These are phyloP conservation scores for Phytophthora lateralis DNA, from an alignment of 352 stramenopile genomes.

Conservation along the genomic window DNA sequence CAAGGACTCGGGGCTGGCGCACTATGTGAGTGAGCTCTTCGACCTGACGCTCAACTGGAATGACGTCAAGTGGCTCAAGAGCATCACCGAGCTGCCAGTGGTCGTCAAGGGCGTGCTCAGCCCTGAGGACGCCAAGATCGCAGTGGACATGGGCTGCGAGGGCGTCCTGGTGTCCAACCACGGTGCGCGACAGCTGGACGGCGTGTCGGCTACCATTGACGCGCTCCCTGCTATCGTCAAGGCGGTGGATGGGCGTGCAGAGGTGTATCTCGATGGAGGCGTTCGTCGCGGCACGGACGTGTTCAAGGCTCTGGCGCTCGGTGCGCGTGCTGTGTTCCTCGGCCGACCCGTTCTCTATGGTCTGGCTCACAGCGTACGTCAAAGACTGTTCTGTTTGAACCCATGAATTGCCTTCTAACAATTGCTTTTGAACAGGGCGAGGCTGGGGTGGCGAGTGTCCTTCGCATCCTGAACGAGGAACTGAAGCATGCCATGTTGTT, in stretches of 20 bases:
- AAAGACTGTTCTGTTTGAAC: not conserved
- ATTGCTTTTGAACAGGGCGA: constrained; percentile 53
- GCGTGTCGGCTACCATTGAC: constrained; percentile 90
- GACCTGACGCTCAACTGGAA: constrained; percentile 95
- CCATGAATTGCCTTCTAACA: not conserved
- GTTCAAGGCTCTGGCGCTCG: constrained; percentile 93
- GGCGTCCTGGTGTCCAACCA: constrained; percentile 95
- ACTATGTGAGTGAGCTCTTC: constrained; percentile 83
- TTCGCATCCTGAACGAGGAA: constrained; percentile 92
- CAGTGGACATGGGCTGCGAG: constrained; percentile 89
- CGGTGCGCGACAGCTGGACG: constrained; percentile 91
- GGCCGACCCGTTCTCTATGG: constrained; percentile 95
- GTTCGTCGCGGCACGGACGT: constrained; percentile 94
- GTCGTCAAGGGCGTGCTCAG: constrained; percentile 95
- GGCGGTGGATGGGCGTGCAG: constrained; percentile 76
- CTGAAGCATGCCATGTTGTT: constrained; percentile 93
- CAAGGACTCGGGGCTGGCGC: constrained; percentile 33
- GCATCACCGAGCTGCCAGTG: constrained; percentile 88
- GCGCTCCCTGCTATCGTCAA: constrained; percentile 88
- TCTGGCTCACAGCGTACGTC: constrained; percentile 86
- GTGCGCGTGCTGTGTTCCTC: constrained; percentile 93
- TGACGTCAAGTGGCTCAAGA: constrained; percentile 91
- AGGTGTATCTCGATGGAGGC: constrained; percentile 96
- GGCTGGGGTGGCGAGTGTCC: constrained; percentile 81
- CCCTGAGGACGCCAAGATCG: constrained; percentile 90